A percentile compares a stretch with the other conserved stretches of the same genome.
phyloP scores from a whole-genome alignment of 2,329 filamentous ascomycete species.

The Paraphaeosphaeria sporulosa region DNA sequence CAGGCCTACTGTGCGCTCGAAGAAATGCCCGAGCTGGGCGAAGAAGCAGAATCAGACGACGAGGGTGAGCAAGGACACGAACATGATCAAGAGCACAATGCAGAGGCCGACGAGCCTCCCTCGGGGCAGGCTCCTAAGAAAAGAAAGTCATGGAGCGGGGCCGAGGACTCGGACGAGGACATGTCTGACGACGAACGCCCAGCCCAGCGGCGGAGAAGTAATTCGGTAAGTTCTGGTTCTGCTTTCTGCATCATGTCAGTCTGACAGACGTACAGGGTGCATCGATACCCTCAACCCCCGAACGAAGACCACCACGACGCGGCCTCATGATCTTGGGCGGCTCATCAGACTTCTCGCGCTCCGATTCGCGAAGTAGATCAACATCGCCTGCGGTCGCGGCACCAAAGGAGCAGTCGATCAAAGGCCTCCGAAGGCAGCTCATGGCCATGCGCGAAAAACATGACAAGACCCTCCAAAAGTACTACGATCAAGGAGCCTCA shows the following conservation, averaged over 20 bases:
- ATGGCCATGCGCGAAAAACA: constrained; percentile 79
- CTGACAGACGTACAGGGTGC: constrained; percentile 47
- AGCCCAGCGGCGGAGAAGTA: constrained; percentile 82
- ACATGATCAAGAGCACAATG: constrained; percentile 60
- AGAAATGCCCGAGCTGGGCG: constrained; percentile 89
- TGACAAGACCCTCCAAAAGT: constrained; percentile 76
- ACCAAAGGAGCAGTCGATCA: constrained; percentile 71
- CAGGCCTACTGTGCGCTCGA: constrained; percentile 85
- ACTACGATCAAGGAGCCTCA: constrained; percentile 86
- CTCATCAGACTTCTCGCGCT: constrained; percentile 51
- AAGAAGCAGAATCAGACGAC: constrained; percentile 69
- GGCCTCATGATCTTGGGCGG: constrained; percentile 57
- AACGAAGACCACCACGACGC: constrained; percentile 66
- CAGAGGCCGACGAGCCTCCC: constrained; percentile 53
- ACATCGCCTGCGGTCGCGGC: constrained; percentile 44
- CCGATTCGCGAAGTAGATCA: constrained; percentile 49
- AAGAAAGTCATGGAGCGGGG: constrained; percentile 57
- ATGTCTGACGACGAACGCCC: constrained; percentile 80
- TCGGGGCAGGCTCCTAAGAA: constrained; percentile 50
- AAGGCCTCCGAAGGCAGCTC: constrained; percentile 74
- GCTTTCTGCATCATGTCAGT: constrained; percentile 10
- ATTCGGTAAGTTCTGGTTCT: constrained; percentile 70
- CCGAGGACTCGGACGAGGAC: constrained; percentile 67
- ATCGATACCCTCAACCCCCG: constrained; percentile 73
- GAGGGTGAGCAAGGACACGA: constrained; percentile 63